These are phyloP conservation scores for Colletotrichum sojae DNA, from an alignment of 2,329 filamentous ascomycete species.

Conservation along the genomic window DNA sequence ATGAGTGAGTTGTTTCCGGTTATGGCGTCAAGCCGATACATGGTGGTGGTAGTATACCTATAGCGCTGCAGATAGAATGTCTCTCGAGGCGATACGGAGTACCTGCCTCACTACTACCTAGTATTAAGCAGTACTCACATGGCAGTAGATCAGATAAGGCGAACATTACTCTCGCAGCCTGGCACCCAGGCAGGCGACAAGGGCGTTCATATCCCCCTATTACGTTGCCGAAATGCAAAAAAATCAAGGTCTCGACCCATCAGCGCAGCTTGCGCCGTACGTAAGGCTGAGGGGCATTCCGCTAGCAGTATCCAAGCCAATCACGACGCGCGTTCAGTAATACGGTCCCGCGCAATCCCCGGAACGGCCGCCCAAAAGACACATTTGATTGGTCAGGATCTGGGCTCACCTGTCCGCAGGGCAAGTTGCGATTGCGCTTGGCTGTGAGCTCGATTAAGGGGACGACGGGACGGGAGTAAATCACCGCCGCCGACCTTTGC, in stretches of 20 bases:
- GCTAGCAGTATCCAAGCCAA: slow-evolving; percentile 19
- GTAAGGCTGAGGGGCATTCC: slow-evolving; percentile 36
- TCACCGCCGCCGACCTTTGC: background rate
- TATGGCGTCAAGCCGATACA: no score
- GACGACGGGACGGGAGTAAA: slow-evolving; percentile 2
- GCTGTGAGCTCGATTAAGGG: slow-evolving; percentile 18
- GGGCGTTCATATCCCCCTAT: slow-evolving; percentile 23
- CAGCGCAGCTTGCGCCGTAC: slow-evolving; percentile 18
- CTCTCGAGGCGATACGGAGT: no score
- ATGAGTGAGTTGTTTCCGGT: no score
- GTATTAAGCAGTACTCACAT: no score
- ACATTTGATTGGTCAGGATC: slow-evolving; percentile 22
- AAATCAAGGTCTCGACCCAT: slow-evolving; percentile 2
- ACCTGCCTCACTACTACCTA: no score
- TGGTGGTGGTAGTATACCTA: no score
- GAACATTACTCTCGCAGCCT: background rate
- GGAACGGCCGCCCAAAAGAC: slow-evolving; percentile 9
- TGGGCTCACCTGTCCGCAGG: background rate
- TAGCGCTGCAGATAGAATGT: no score
- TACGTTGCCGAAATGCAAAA: slow-evolving; percentile 19
- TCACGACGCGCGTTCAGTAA: slow-evolving; percentile 7
- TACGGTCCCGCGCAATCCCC: slow-evolving; percentile 10
- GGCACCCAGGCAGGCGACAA: background rate
- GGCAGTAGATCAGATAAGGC: slow-evolving; percentile 20
- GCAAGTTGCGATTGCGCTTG: background rate